Conservation (phyloP, 352 stramenopile genomes). For the Phytophthora fragariaefolia region DNA sequence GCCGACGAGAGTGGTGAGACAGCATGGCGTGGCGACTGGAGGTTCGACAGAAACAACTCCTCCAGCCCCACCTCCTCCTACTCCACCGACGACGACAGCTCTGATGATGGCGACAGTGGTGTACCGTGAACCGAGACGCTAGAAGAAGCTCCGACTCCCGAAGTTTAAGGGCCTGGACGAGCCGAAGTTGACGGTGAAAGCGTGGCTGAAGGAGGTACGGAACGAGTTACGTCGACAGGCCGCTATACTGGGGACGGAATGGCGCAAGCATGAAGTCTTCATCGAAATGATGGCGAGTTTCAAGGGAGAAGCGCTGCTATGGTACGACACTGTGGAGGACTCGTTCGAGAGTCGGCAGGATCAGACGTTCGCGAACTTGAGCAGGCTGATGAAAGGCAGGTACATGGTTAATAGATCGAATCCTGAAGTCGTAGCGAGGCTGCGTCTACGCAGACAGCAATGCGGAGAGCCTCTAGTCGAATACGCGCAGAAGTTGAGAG, state of each 20-base stretch:
- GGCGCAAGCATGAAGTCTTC: not conserved
- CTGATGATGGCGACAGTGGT: too few relatives aligned
- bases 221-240: slow-evolving; percentile 1
- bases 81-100: too few relatives aligned
- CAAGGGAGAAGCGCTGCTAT: not conserved
- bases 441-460: not conserved
- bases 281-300: slow-evolving; percentile 1
- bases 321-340: not conserved
- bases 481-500: not conserved
- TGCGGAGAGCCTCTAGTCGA: not conserved
- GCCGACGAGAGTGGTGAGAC: too few relatives aligned
- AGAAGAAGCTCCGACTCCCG: slow-evolving; percentile 5
- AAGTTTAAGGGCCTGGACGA: slow-evolving; percentile 3
- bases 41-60: too few relatives aligned
- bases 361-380: not conserved
- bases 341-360: not conserved
- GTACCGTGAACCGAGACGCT: not conserved
- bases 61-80: too few relatives aligned
- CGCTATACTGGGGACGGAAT: not conserved
- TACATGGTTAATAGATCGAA: slow-evolving; percentile 1
- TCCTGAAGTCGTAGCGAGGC: not conserved
- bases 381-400: not conserved
- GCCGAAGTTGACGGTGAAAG: slow-evolving; percentile 1
- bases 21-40: too few relatives aligned
- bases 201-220: slow-evolving; percentile 1